Percentiles rank a stretch among this genome's conserved stretches.
phyloP scores from a whole-genome alignment of 2,329 filamentous ascomycete genomes.

The Conoideocrella luteorostrata region DNA sequence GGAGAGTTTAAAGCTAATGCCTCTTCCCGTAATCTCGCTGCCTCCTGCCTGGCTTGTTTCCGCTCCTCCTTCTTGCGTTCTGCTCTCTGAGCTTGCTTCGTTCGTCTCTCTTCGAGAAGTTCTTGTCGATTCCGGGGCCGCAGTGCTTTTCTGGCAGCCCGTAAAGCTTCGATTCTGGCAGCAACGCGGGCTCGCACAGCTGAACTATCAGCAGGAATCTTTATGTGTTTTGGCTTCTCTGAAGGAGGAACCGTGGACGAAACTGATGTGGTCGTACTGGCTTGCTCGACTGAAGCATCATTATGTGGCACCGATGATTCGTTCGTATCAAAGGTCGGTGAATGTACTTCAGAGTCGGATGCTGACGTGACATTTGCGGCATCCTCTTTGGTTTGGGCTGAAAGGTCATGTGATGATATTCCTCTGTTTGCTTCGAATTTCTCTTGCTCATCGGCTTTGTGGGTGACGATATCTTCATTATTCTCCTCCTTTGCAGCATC shows the following conservation, averaged over 20 bases:
- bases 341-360: slow-evolving; percentile 42
- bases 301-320: slow-evolving; percentile 32
- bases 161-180: slow-evolving; percentile 76
- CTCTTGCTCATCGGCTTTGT: slow-evolving; percentile 14
- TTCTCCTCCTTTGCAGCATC: slow-evolving; percentile 13
- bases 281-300: slow-evolving; percentile 36
- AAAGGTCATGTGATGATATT: slow-evolving; percentile 19
- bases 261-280: slow-evolving; percentile 59
- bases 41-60: slow-evolving; percentile 70
- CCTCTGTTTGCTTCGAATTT: slow-evolving; percentile 9
- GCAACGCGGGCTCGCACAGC: slow-evolving; percentile 72
- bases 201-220: slow-evolving; percentile 64
- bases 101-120: slow-evolving; percentile 80
- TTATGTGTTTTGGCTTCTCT: slow-evolving; percentile 59
- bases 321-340: slow-evolving; percentile 52
- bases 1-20: slow-evolving; percentile 58
- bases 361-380: slow-evolving; percentile 40
- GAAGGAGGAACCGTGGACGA: slow-evolving; percentile 58
- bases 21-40: slow-evolving; percentile 60
- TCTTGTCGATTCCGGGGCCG: slow-evolving; percentile 80
- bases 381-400: slow-evolving; percentile 31
- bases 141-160: slow-evolving; percentile 81
- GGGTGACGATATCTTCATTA: slow-evolving; percentile 7
- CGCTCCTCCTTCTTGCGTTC: slow-evolving; percentile 83
- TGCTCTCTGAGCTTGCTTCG: slow-evolving; percentile 81